Percentiles rank a stretch among this genome's conserved stretches.
These are phyloP conservation scores for Penicillium frequentans DNA, from an alignment of 2,329 filamentous ascomycete species.

Conservation along the genomic window DNA sequence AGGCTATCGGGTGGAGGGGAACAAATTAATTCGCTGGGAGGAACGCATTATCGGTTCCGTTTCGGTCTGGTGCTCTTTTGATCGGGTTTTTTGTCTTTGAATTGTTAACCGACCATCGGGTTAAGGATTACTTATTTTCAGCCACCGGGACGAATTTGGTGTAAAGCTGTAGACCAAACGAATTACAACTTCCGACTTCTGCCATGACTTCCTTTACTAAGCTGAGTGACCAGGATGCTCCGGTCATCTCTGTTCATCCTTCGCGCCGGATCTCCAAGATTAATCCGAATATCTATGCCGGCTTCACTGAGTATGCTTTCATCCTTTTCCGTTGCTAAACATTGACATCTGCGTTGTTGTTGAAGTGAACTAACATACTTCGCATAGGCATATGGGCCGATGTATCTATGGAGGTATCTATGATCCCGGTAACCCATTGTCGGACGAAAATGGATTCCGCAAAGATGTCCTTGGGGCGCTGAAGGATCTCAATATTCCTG, in stretches of 20 bases:
- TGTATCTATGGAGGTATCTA: conserved; percentile 88
- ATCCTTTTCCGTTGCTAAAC: background rate
- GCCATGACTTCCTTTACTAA: conserved; percentile 73
- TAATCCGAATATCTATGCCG: conserved; percentile 78
- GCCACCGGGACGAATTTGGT: conserved; percentile 1
- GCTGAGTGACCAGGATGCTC: conserved; percentile 59
- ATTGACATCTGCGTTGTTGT: background rate
- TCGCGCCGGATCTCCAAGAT: conserved; percentile 68
- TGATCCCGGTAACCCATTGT: conserved; percentile 71
- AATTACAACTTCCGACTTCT: background rate
- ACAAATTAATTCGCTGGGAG: conserved; percentile 1
- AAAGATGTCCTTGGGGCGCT: conserved; percentile 75
- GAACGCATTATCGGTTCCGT: background rate
- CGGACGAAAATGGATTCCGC: conserved; percentile 73
- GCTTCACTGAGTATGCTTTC: conserved; percentile 69
- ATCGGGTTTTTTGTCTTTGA: background rate
- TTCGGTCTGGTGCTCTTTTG: background rate
- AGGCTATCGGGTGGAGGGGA: conserved; percentile 3
- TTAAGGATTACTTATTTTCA: conserved; percentile 1
- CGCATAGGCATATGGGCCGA: conserved; percentile 74
- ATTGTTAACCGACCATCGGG: background rate
- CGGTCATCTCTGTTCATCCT: conserved; percentile 66
- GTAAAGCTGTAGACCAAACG: background rate
- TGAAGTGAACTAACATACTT: conserved; percentile 12
- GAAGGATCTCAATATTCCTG: conserved; percentile 71